Base-by-base conservation (phyloP, 257 asterid genomes). In the Nicotiana obtusifolia region DNA sequence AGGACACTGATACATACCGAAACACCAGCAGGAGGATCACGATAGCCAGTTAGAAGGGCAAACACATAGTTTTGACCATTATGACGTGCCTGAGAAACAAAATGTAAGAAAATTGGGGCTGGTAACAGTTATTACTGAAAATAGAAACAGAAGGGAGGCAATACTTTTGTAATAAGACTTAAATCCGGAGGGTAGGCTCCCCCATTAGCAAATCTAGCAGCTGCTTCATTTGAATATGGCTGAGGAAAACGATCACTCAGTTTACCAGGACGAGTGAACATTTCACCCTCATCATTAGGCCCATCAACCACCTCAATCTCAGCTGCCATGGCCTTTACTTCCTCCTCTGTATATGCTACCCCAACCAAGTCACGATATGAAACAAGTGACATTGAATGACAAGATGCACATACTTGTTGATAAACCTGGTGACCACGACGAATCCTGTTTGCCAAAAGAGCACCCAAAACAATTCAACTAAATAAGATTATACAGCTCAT, bases 131-230 rank as follows among this genome's bases (percentile, higher is more conserved):
- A 5, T 1, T 20, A 66, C 64, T 26, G 22, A 71, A 57, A 75
- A 28, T 62, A 65, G 44, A 54, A 24, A 75, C 35, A 76, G 64
- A 81, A 66, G 71, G 67, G 30, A 28, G 47, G 31, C 47, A 47
- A 81, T 90, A 92, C 98, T 83, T 94, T 94, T 85, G 98, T 93
- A 20, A 93, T 88, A 76, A 93, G 97, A 89, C 98, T 93, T 86
- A 93, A 80, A 87, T 93, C 98, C 49, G 98, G 98, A 86, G 98
- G 98, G 87, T 94, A 94, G 83, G 98, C 98, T 67, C 98, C 98
- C 81, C 98, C 98, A 84, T 94, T 92, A 30, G 97, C 98, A 87
- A 92, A 92, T 88, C 98, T 89, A 86, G 98, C 98, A 14, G 98
- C 98, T 59, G 89, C 88, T 84, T 94, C 98, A 84, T 94, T 94